These are phyloP conservation scores for Hemisphaericaspora xylanilytica DNA, from an alignment of 1,139 yeast species.

Conservation along the genomic window DNA sequence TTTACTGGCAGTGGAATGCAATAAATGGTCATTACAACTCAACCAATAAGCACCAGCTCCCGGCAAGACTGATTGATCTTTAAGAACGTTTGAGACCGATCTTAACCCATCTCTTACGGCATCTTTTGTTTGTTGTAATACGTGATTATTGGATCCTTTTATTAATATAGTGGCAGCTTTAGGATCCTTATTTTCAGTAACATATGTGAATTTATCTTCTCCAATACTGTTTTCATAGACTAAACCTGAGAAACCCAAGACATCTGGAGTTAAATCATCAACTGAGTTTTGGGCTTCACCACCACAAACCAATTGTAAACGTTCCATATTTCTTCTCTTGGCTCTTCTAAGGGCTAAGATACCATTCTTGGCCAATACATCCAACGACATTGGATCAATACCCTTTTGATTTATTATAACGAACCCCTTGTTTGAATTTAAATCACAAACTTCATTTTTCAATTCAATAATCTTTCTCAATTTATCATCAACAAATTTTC, in stretches of 20 bases:
- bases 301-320: slow-evolving; percentile 93
- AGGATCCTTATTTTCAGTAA: slow-evolving; percentile 89
- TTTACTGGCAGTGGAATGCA: slow-evolving; percentile 39
- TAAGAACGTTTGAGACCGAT: slow-evolving; percentile 87
- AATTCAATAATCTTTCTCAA: slow-evolving; percentile 86
- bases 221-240: slow-evolving; percentile 94
- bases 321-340: slow-evolving; percentile 98
- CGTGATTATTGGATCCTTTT: slow-evolving; percentile 88
- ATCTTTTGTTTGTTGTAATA: slow-evolving; percentile 89
- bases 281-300: slow-evolving; percentile 98
- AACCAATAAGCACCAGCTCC: slow-evolving; percentile 97
- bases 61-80: slow-evolving; percentile 82
- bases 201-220: slow-evolving; percentile 95
- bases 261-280: slow-evolving; percentile 80
- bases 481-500: slow-evolving; percentile 93
- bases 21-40: slow-evolving; percentile 71
- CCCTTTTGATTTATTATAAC: slow-evolving; percentile 98
- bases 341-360: slow-evolving; percentile 96
- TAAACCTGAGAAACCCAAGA: slow-evolving; percentile 88
- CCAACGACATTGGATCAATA: slow-evolving; percentile 97
- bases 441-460: slow-evolving; percentile 86
- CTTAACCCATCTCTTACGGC: slow-evolving; percentile 97
- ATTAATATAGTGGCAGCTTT: slow-evolving; percentile 88
- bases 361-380: slow-evolving; percentile 87
- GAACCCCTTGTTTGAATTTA: slow-evolving; percentile 72